Percentiles rank a stretch among this genome's conserved stretches.
phyloP scores from a whole-genome alignment of 805 yeast genomes.

The Candida insectorum region DNA sequence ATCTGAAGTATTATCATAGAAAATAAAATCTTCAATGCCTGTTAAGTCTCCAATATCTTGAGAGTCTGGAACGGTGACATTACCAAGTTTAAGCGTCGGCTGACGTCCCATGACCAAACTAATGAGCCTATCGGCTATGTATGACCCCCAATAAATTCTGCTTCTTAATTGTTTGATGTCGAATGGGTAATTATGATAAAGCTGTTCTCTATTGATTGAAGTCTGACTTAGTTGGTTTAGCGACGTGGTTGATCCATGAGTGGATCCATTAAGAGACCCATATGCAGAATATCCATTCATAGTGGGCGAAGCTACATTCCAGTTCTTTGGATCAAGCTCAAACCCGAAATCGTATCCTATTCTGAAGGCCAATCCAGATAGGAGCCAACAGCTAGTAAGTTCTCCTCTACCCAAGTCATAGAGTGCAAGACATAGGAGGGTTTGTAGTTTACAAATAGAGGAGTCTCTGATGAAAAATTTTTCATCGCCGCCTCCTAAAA shows the following conservation, averaged over 20 bases:
- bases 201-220: conserved; percentile 1
- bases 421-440: conserved; percentile 11
- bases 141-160: conserved; percentile 14
- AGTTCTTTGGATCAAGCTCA: conserved; percentile 13
- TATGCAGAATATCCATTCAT: not conserved
- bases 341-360: conserved; percentile 14
- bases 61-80: conserved; percentile 10
- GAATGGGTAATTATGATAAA: conserved; percentile 7
- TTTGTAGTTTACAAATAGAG: conserved; percentile 10
- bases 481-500: conserved; percentile 4
- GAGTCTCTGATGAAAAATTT: conserved; percentile 4
- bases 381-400: conserved; percentile 14
- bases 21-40: conserved; percentile 10
- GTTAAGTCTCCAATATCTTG: conserved; percentile 12
- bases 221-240: too few relatives aligned
- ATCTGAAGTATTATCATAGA: conserved; percentile 7
- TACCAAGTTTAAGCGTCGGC: conserved; percentile 7
- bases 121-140: conserved; percentile 11
- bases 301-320: conserved; percentile 8
- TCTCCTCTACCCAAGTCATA: conserved; percentile 14
- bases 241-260: too few relatives aligned
- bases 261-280: too few relatives aligned
- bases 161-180: conserved; percentile 8
- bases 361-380: conserved; percentile 15
- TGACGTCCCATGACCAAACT: conserved; percentile 11